Percentiles rank a stretch among this genome's conserved stretches.
phyloP scores from a whole-genome alignment of 495 filamentous ascomycete species.

The Daldinia vernicosa region DNA sequence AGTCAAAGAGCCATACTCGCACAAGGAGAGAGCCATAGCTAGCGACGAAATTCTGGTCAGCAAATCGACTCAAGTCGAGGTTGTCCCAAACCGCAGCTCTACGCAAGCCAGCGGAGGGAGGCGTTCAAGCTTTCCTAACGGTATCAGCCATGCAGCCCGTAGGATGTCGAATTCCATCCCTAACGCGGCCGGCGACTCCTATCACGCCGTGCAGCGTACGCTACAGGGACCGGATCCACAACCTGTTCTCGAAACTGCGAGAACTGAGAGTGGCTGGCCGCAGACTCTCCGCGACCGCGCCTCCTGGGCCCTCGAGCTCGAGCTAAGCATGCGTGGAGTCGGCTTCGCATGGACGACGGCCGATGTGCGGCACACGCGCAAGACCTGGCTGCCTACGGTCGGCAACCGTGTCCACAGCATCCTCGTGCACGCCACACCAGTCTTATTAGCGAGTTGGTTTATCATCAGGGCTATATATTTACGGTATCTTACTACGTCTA shows the following conservation, averaged over 20 bases:
- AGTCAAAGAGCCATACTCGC: conserved; percentile 13
- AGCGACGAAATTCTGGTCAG: not conserved
- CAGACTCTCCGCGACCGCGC: conserved; percentile 24
- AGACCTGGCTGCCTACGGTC: conserved; percentile 29
- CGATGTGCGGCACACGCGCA: conserved; percentile 36
- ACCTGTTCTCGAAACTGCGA: conserved; percentile 27
- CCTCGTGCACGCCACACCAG: conserved; percentile 9
- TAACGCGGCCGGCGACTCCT: conserved; percentile 16
- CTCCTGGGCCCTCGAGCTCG: conserved; percentile 36
- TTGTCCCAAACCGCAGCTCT: not conserved
- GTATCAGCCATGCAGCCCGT: conserved; percentile 11
- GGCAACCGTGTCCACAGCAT: conserved; percentile 27
- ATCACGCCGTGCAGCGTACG: conserved; percentile 15
- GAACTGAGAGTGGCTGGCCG: conserved; percentile 29
- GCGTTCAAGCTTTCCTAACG: conserved; percentile 11
- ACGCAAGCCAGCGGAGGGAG: not conserved
- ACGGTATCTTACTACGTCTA: conserved; percentile 15
- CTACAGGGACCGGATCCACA: conserved; percentile 20
- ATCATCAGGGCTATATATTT: conserved; percentile 12
- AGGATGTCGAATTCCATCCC: conserved; percentile 24
- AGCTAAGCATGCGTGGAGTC: conserved; percentile 35
- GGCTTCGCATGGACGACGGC: conserved; percentile 38
- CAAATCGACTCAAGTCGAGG: not conserved
- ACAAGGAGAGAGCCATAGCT: not conserved
- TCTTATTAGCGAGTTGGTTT: conserved; percentile 10